Conservation (phyloP, 257 asterid genomes). For the Thymus quinquecostatus region DNA sequence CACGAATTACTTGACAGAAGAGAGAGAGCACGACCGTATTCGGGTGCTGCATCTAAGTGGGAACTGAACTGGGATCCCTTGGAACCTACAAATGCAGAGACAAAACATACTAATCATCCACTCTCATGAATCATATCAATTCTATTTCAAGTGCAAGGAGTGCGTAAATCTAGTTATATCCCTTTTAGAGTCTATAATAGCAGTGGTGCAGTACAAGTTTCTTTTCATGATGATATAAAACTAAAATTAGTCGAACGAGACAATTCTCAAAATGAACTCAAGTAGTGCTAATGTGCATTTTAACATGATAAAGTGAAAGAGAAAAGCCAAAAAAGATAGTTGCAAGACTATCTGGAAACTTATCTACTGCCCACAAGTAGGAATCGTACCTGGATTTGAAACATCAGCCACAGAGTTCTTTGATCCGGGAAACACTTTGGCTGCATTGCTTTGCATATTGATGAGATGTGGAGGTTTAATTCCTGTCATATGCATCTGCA, state of each 20-base stretch:
- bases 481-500: constrained; percentile 50
- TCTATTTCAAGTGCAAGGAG: not conserved
- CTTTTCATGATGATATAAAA: not conserved
- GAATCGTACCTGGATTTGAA: constrained; percentile 60
- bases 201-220: not conserved
- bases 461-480: constrained; percentile 47
- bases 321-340: not conserved
- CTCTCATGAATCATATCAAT: not conserved
- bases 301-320: not conserved
- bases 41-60: constrained; percentile 62
- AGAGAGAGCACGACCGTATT: constrained; percentile 87
- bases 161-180: not conserved
- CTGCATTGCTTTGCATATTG: constrained; percentile 43
- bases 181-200: not conserved
- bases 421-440: constrained; percentile 48
- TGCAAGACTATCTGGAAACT: not conserved
- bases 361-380: constrained; percentile 2
- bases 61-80: constrained; percentile 55
- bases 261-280: not conserved
- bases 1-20: constrained; percentile 89
- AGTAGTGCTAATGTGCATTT: not conserved
- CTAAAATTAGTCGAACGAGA: not conserved
- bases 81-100: constrained; percentile 44
- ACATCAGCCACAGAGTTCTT: constrained; percentile 52
- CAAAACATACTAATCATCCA: not conserved